A percentile compares a stretch with the other conserved stretches of the same genome.
These are phyloP conservation scores for Chrysanthemum makinoi DNA, from an alignment of 129 eudicot species.

Conservation along the genomic window DNA sequence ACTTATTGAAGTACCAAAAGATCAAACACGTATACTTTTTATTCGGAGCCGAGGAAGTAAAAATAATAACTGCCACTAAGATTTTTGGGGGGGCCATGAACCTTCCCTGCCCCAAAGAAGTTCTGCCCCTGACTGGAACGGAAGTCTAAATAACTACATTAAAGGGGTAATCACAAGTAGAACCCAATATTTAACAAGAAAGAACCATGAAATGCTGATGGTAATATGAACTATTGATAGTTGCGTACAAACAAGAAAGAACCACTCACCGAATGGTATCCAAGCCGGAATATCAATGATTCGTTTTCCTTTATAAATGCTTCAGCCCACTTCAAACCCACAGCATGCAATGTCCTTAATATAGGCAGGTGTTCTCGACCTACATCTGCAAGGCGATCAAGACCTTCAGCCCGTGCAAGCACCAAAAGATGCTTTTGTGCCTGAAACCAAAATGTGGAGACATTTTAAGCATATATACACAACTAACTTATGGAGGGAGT, in stretches of 20 bases:
- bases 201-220: too few relatives aligned
- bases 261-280: constrained; percentile 82
- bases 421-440: constrained; percentile 76
- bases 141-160: too few relatives aligned
- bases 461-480: neutral
- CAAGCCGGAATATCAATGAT: constrained; percentile 75
- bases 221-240: neutral
- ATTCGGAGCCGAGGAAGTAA: too few relatives aligned
- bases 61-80: too few relatives aligned
- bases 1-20: too few relatives aligned
- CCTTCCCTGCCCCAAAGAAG: too few relatives aligned
- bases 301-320: constrained; percentile 51
- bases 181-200: too few relatives aligned
- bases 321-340: constrained; percentile 73
- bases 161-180: too few relatives aligned
- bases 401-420: constrained; percentile 68
- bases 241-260: constrained; percentile 14
- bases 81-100: too few relatives aligned
- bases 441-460: constrained; percentile 34
- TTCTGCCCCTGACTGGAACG: too few relatives aligned
- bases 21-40: too few relatives aligned
- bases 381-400: constrained; percentile 68
- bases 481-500: constrained; percentile 1
- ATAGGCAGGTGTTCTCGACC: constrained; percentile 54
- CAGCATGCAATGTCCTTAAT: constrained; percentile 62